Evolutionary conservation across 2,329 filamentous ascomycete species (phyloP), one percentile per base, ranked within the genome.

Genomic region (Sarocladium kiliense): DNA sequence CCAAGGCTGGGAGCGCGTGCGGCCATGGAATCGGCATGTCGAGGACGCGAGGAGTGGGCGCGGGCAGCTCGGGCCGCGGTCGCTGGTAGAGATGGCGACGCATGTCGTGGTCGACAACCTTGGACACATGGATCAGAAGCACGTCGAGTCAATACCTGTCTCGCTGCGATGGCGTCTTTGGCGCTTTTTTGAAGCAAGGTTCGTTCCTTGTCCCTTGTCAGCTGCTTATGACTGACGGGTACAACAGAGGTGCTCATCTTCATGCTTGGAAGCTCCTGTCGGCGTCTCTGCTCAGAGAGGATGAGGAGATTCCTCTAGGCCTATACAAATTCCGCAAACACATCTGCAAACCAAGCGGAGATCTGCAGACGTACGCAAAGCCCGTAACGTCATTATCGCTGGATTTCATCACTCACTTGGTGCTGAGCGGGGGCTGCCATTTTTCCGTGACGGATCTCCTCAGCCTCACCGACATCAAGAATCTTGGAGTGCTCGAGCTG

Each of bases 401-500:
- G 1, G 68, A 75, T 21, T 76, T 74, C 53, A 66, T 77, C 55
- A 65, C 72, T 0, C 71, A 75, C 45, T 62, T 77, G 1, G 68
- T 68, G 55, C 68, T 77, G 53, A 70, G 69, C 23, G 68, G 69
- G 3, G 64, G 65, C 11, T 71, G 67, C 32, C 54, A 58, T 2
- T 73, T 76, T 45, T 60, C 55, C 4, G 66, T 68, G 1, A 62
- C 66, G 19, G 74, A 79, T 51, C 60, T 80, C 26, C 58, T 78
- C 2, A 62, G 61, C 18, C 64, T 80, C 30, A 60, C 74, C 0
- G 61, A 69, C 3, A 66, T 80, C 59, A 70, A 66, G 26, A 80
- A 79, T 53, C 70, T 80, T 3, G 77, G 72, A 9, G 68, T 76
- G 2, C 68, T 80, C 12, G 75, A 79, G 61, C 67, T 80, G 21